A percentile compares a stretch with the other conserved stretches of the same genome.
Conservation (phyloP, 352 stramenopile species). For the Aphanomyces stellatus region DNA sequence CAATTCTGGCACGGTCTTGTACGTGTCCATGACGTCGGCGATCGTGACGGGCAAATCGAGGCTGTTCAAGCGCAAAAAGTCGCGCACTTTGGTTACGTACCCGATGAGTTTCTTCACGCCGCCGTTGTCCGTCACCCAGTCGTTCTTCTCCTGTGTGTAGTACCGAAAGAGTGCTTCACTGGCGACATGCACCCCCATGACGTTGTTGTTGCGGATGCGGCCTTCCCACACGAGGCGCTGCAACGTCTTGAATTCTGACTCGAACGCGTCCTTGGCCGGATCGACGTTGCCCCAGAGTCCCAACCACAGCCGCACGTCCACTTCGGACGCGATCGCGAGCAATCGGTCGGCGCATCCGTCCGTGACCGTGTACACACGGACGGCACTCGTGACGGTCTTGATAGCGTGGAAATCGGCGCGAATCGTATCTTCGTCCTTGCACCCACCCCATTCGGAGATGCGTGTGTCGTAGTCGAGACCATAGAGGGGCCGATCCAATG, state of each 20-base stretch:
- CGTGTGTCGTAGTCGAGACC: conserved; percentile 16
- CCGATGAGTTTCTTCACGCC: conserved; percentile 32
- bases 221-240: conserved; percentile 27
- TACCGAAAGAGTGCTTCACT: conserved; percentile 62
- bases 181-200: conserved; percentile 49
- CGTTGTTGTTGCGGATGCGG: conserved; percentile 39
- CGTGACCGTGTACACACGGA: not conserved
- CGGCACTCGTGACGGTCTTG: not conserved
- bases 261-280: not conserved
- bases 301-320: conserved; percentile 10
- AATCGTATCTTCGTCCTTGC: conserved; percentile 4
- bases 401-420: conserved; percentile 2
- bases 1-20: conserved; percentile 41
- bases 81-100: conserved; percentile 47
- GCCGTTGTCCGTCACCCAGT: not conserved
- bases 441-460: not conserved
- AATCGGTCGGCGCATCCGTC: conserved; percentile 5
- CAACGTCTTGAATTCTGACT: conserved; percentile 7
- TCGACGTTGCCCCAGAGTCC: conserved; percentile 5
- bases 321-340: conserved; percentile 1
- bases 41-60: conserved; percentile 53
- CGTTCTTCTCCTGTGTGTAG: conserved; percentile 28
- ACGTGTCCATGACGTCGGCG: conserved; percentile 60
- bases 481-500: conserved; percentile 10
- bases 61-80: conserved; percentile 31